Conservation (phyloP, 164 flowering plant genomes). For the Berberis vulgaris region DNA sequence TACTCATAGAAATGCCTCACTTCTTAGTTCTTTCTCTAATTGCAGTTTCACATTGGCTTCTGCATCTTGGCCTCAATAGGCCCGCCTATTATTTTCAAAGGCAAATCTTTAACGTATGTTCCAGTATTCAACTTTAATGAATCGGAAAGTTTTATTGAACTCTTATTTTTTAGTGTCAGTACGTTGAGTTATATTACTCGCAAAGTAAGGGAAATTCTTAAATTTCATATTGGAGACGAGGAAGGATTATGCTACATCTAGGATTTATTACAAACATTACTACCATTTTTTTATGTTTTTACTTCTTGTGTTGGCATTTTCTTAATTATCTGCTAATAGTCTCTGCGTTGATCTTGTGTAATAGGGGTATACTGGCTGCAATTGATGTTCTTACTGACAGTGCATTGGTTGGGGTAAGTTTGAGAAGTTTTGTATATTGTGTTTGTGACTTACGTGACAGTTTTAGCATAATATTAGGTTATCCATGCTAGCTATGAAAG, state of each 20-base stretch:
- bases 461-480: background rate
- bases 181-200: too few relatives aligned
- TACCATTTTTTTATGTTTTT: background rate
- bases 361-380: conserved; percentile 92
- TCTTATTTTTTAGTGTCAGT: too few relatives aligned
- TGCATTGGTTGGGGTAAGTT: conserved; percentile 79
- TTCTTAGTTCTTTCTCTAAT: conserved; percentile 3
- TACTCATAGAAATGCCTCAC: background rate
- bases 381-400: conserved; percentile 48
- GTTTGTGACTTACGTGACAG: background rate
- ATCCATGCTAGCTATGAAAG: background rate
- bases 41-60: conserved; percentile 82
- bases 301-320: background rate
- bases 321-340: conserved; percentile 1
- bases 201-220: too few relatives aligned
- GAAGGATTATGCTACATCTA: too few relatives aligned
- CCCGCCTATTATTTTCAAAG: conserved; percentile 84
- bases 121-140: background rate
- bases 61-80: conserved; percentile 80
- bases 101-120: conserved; percentile 90
- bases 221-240: too few relatives aligned
- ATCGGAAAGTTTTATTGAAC: background rate
- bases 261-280: background rate
- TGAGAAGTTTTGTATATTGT: background rate
- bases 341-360: conserved; percentile 12